These are phyloP conservation scores for Neofusicoccum umdonicola DNA, from an alignment of 2,329 filamentous ascomycete genomes.

Conservation along the genomic window DNA sequence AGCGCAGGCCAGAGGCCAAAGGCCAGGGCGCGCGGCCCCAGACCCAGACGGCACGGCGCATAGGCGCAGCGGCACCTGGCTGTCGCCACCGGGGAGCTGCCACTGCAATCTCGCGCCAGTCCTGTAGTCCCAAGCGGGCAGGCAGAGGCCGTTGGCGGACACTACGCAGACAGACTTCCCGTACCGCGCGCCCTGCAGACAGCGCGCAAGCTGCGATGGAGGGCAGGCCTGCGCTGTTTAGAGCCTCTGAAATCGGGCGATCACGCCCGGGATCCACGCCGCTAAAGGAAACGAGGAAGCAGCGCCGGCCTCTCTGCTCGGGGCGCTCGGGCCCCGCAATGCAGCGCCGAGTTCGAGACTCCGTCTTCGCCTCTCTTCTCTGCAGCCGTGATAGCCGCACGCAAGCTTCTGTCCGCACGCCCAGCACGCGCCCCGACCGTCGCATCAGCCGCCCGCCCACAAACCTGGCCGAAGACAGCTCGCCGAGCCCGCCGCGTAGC, in stretches of 20 bases:
- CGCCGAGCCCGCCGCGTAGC: neutral
- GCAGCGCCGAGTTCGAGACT: neutral
- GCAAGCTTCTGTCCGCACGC: neutral
- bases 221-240: neutral
- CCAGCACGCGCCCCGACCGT: neutral
- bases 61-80: neutral
- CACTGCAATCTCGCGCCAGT: neutral
- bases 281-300: slow-evolving; percentile 1
- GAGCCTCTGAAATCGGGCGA: slow-evolving; percentile 9
- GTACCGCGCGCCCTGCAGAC: neutral
- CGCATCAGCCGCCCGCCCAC: neutral
- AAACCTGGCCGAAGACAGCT: neutral
- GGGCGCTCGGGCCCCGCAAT: neutral
- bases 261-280: neutral
- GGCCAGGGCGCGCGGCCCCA: neutral
- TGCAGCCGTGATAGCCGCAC: no score
- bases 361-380: neutral
- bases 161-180: slow-evolving; percentile 7
- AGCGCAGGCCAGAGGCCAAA: neutral
- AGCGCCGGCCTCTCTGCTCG: neutral
- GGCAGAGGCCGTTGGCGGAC: neutral
- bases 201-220: neutral
- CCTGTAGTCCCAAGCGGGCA: neutral
- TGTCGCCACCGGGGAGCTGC: neutral
- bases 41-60: neutral